phyloP scores from a whole-genome alignment of 805 yeast genomes.

The Phaffomyces antillensis region DNA sequence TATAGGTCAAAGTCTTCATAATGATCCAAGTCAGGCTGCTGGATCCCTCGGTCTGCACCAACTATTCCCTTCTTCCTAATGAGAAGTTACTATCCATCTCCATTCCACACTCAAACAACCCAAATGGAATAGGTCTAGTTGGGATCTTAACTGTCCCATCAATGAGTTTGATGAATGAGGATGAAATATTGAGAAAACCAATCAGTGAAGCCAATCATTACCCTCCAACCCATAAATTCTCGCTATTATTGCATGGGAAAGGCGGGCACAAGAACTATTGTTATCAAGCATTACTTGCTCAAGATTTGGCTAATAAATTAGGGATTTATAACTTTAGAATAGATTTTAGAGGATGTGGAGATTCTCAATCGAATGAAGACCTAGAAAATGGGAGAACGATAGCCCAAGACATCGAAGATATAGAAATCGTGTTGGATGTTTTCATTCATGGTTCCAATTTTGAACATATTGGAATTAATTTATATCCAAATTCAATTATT shows the following conservation, averaged over 20 bases:
- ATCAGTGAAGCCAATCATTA: conserved; percentile 13
- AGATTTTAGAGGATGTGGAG: conserved; percentile 85
- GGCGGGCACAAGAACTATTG: conserved; percentile 81
- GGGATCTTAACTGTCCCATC: conserved; percentile 31
- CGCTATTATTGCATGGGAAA: conserved; percentile 72
- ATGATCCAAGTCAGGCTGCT: conserved; percentile 10
- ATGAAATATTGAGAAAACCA: conserved; percentile 9
- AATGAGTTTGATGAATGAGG: conserved; percentile 17
- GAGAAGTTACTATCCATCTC: conserved; percentile 23
- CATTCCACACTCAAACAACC: conserved; percentile 17
- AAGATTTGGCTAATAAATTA: conserved; percentile 43
- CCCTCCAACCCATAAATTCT: conserved; percentile 41
- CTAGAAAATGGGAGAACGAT: conserved; percentile 45
- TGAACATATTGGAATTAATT: conserved; percentile 29
- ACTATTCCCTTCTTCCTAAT: conserved; percentile 17
- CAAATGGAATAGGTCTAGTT: conserved; percentile 26
- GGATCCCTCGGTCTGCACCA: conserved; percentile 15
- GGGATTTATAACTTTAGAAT: conserved; percentile 68
- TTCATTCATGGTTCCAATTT: conserved; percentile 21
- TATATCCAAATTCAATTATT: conserved; percentile 50
- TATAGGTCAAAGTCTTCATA: background rate
- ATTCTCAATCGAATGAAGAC: conserved; percentile 42
- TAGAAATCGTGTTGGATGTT: conserved; percentile 37
- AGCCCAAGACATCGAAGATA: conserved; percentile 61
- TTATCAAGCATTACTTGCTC: conserved; percentile 60